These are phyloP conservation scores for Monosporascus ibericus DNA, from an alignment of 2,329 filamentous ascomycete genomes.

Conservation along the genomic window DNA sequence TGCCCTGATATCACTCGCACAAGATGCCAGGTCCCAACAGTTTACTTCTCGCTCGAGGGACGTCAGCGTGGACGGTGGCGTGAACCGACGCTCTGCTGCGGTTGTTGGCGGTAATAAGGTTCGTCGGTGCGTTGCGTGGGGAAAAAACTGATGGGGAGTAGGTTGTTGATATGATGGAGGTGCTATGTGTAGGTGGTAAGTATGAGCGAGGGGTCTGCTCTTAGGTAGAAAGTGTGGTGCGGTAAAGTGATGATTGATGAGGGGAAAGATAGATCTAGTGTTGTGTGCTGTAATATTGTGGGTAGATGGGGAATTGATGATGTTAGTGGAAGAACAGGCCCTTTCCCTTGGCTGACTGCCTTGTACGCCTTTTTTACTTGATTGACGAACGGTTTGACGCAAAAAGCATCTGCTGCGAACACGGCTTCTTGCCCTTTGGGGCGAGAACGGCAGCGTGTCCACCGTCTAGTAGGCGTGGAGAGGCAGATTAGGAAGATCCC, in stretches of 20 bases:
- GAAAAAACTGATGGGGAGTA: neutral
- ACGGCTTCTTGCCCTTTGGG: neutral
- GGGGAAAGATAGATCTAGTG: neutral
- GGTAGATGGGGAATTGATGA: neutral
- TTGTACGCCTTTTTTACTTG: neutral
- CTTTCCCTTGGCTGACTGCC: neutral
- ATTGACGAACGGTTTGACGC: neutral
- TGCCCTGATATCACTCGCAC: constrained; percentile 8
- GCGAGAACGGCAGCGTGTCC: neutral
- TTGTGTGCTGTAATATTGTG: neutral
- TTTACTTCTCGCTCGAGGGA: constrained; percentile 9
- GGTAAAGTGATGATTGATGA: neutral
- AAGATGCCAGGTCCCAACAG: constrained; percentile 16
- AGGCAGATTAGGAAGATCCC: neutral
- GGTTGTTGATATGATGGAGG: neutral
- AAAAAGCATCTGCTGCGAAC: neutral
- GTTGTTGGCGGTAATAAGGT: neutral
- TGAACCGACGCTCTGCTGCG: neutral
- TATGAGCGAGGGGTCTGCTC: neutral
- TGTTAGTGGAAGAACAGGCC: neutral
- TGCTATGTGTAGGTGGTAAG: neutral
- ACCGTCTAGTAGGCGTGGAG: neutral
- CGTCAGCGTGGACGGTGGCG: neutral
- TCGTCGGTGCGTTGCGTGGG: neutral
- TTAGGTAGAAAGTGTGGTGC: neutral